phyloP scores from a whole-genome alignment of 352 stramenopile species.

The Globisporangium acanthophoron region DNA sequence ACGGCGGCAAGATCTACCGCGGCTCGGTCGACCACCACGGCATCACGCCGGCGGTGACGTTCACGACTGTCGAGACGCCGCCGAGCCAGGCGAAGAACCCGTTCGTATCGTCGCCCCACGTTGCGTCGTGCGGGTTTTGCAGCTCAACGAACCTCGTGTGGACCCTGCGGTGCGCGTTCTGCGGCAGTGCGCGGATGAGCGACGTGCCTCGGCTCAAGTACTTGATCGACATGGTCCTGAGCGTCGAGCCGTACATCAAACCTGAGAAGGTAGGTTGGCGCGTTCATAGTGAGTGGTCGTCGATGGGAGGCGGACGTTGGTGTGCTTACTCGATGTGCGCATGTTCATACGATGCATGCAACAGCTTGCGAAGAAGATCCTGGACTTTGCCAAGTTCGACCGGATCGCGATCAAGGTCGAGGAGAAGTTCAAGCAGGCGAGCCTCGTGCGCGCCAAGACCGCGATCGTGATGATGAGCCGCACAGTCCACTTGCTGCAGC shows the following conservation, averaged over 20 bases:
- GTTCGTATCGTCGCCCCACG: conserved; percentile 18
- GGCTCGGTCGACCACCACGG: conserved; percentile 44
- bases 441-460: conserved; percentile 63
- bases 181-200: conserved; percentile 61
- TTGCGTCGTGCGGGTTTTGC: conserved; percentile 60
- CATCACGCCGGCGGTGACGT: conserved; percentile 63
- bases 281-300: background rate
- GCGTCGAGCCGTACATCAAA: conserved; percentile 57
- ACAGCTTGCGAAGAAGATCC: conserved; percentile 60
- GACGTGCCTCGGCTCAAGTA: conserved; percentile 71
- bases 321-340: background rate
- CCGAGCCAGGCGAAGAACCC: conserved; percentile 47
- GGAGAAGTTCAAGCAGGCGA: conserved; percentile 69
- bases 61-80: conserved; percentile 44
- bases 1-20: conserved; percentile 36
- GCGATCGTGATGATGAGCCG: conserved; percentile 83
- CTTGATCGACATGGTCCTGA: conserved; percentile 73
- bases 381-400: conserved; percentile 80
- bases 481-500: conserved; percentile 43
- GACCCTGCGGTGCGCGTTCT: conserved; percentile 65
- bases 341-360: background rate
- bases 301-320: too few species aligned
- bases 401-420: conserved; percentile 69
- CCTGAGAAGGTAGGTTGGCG: conserved; percentile 30
- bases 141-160: conserved; percentile 66